Evolutionary conservation across 192 early-diverging fungal genomes (phyloP).

Genomic region (Linderina pennispora): DNA sequence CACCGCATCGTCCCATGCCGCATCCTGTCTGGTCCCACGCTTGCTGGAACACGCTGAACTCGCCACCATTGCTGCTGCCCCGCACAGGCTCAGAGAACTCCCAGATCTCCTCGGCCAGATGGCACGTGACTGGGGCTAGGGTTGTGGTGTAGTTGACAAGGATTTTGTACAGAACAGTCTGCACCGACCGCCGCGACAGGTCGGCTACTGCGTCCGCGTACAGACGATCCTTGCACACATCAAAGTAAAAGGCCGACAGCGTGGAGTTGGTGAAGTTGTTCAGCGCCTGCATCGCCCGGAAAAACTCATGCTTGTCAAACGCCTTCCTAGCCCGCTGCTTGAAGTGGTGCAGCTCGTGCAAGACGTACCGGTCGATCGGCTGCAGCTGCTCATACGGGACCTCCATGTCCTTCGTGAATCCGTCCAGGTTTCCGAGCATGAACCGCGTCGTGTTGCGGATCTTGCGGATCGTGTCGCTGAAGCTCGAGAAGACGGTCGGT

Average conservation of each 20-base stretch:
- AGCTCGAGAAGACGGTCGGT: slow-evolving; percentile 53
- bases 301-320: slow-evolving; percentile 59
- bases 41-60: slow-evolving; percentile 54
- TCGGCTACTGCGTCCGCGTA: slow-evolving; percentile 51
- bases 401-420: slow-evolving; percentile 39
- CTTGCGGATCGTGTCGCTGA: slow-evolving; percentile 65
- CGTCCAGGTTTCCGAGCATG: slow-evolving; percentile 68
- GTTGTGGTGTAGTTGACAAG: slow-evolving; percentile 55
- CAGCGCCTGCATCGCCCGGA: slow-evolving; percentile 56
- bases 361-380: slow-evolving; percentile 42
- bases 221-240: slow-evolving; percentile 71
- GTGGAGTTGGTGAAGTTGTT: slow-evolving; percentile 61
- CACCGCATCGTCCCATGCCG: slow-evolving; percentile 17
- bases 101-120: slow-evolving; percentile 70
- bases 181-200: slow-evolving; percentile 51
- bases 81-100: slow-evolving; percentile 50
- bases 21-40: slow-evolving; percentile 50
- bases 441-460: slow-evolving; percentile 70
- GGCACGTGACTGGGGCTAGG: slow-evolving; percentile 60
- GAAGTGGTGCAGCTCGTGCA: slow-evolving; percentile 62
- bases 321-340: slow-evolving; percentile 47
- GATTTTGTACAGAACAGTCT: slow-evolving; percentile 59
- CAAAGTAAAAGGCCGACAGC: slow-evolving; percentile 75
- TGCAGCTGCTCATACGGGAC: slow-evolving; percentile 51
- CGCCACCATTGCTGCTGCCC: slow-evolving; percentile 31